Percentiles rank a stretch among this genome's conserved stretches.
Evolutionary conservation across 164 flowering plant genomes (phyloP).

Genomic region (Aristolochia fimbriata): DNA sequence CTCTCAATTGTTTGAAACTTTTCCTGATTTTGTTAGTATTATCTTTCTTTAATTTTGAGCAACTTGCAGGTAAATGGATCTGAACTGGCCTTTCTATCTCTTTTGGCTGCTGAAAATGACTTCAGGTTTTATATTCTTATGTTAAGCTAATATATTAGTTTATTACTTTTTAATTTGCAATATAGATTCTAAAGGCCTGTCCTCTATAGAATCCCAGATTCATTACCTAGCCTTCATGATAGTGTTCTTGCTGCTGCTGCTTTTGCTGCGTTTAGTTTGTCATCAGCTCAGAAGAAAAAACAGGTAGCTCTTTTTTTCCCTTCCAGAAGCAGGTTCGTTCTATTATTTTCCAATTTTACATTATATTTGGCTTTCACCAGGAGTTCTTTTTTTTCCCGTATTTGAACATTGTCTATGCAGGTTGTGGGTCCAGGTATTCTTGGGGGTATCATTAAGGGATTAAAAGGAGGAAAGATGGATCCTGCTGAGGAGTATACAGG

Average conservation of each 20-base stretch:
- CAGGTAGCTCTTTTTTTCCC: conserved; percentile 33
- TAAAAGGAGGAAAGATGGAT: conserved; percentile 37
- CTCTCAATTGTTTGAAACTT: no score
- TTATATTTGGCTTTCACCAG: no score
- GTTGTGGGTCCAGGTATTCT: conserved; percentile 33
- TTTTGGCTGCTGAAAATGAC: conserved; percentile 40
- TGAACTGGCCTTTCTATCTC: conserved; percentile 68
- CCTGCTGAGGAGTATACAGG: conserved; percentile 14
- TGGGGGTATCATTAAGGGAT: conserved; percentile 57
- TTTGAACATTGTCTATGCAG: conserved; percentile 16
- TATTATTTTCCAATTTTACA: not conserved
- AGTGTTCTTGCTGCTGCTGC: conserved; percentile 91
- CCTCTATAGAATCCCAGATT: conserved; percentile 47
- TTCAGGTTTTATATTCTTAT: conserved; percentile 40
- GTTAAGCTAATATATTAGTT: not conserved
- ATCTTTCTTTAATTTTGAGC: no score
- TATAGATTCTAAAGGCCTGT: not conserved
- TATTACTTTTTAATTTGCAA: not conserved
- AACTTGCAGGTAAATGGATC: conserved; percentile 51
- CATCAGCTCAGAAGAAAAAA: conserved; percentile 46
- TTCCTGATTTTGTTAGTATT: no score
- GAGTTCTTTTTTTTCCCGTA: no score
- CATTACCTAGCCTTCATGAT: conserved; percentile 78
- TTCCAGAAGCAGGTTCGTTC: conserved; percentile 1
- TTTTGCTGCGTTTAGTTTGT: conserved; percentile 43